These are phyloP conservation scores for Apiotrichum akiyoshidainum DNA, from an alignment of 1,284 basidiomycete genomes.

Conservation along the genomic window DNA sequence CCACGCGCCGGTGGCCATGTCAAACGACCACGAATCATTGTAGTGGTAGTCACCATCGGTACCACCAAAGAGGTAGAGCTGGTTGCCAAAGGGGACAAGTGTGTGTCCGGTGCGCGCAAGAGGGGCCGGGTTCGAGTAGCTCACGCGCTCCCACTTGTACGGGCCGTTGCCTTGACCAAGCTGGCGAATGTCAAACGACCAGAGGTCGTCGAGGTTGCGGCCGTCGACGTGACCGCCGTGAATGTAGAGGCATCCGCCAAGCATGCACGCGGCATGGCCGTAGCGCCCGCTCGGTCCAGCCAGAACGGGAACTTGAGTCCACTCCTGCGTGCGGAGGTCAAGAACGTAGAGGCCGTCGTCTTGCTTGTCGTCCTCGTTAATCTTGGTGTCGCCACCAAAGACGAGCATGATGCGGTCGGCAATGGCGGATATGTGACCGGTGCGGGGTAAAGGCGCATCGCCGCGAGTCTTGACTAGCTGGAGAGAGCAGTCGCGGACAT, in stretches of 20 bases:
- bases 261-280: slow-evolving; percentile 92
- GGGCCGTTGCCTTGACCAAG: slow-evolving; percentile 26
- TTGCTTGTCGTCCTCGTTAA: slow-evolving; percentile 71
- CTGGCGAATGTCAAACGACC: slow-evolving; percentile 93
- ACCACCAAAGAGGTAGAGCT: slow-evolving; percentile 92
- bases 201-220: slow-evolving; percentile 91
- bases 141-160: slow-evolving; percentile 65
- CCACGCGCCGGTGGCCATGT: slow-evolving; percentile 78
- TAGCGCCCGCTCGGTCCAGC: slow-evolving; percentile 82
- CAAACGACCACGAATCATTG: slow-evolving; percentile 98
- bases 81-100: slow-evolving; percentile 78
- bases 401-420: slow-evolving; percentile 94
- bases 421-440: slow-evolving; percentile 93
- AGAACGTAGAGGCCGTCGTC: slow-evolving; percentile 95
- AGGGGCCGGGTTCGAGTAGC: slow-evolving; percentile 16
- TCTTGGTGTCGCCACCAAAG: slow-evolving; percentile 95
- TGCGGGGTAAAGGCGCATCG: slow-evolving; percentile 81
- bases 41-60: slow-evolving; percentile 99
- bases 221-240: slow-evolving; percentile 98
- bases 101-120: slow-evolving; percentile 82
- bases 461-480: slow-evolving; percentile 82
- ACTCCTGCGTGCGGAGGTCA: slow-evolving; percentile 92
- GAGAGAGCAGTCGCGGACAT: slow-evolving; percentile 71
- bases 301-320: slow-evolving; percentile 77
- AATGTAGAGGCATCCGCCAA: slow-evolving; percentile 85